Evolutionary conservation across 2,329 filamentous ascomycete genomes (phyloP).

Genomic region (Mariannaea elegans): DNA sequence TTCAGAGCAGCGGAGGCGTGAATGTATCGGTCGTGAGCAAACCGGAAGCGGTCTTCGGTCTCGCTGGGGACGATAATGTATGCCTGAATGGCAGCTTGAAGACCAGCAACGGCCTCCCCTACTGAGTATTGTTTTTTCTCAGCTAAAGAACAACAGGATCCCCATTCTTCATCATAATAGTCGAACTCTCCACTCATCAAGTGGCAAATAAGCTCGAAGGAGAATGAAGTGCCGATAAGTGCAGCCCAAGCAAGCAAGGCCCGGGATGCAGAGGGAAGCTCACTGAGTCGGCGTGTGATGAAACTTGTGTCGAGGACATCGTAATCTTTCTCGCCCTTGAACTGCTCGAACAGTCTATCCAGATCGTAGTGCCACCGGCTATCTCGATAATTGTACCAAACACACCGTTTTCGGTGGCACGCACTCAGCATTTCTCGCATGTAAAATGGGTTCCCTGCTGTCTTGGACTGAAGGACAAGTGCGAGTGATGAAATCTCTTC

Average conservation of each 20-base stretch:
- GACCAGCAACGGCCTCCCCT: conserved; percentile 75
- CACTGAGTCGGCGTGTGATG: conserved; percentile 78
- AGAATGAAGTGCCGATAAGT: conserved; percentile 82
- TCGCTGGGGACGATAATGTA: conserved; percentile 85
- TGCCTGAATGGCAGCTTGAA: conserved; percentile 83
- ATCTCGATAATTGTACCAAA: conserved; percentile 89
- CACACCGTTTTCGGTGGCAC: conserved; percentile 85
- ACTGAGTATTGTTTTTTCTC: conserved; percentile 60
- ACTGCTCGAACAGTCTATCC: conserved; percentile 86
- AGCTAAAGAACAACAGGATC: conserved; percentile 33
- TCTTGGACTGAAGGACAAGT: conserved; percentile 88
- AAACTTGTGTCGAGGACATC: conserved; percentile 85
- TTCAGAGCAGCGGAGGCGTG: conserved; percentile 76
- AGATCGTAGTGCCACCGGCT: conserved; percentile 86
- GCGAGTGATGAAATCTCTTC: conserved; percentile 81
- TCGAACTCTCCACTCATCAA: conserved; percentile 80
- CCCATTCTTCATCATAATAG: conserved; percentile 60
- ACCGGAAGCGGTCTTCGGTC: conserved; percentile 86
- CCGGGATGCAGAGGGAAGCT: conserved; percentile 77
- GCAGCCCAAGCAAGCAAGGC: conserved; percentile 88
- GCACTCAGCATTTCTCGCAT: conserved; percentile 90
- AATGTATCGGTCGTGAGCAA: conserved; percentile 88
- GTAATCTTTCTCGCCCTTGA: conserved; percentile 80
- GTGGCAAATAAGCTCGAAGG: conserved; percentile 80
- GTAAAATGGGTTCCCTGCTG: conserved; percentile 88